Conservation (phyloP, 768 basidiomycete species). For the Hygrocybe coccinea region DNA sequence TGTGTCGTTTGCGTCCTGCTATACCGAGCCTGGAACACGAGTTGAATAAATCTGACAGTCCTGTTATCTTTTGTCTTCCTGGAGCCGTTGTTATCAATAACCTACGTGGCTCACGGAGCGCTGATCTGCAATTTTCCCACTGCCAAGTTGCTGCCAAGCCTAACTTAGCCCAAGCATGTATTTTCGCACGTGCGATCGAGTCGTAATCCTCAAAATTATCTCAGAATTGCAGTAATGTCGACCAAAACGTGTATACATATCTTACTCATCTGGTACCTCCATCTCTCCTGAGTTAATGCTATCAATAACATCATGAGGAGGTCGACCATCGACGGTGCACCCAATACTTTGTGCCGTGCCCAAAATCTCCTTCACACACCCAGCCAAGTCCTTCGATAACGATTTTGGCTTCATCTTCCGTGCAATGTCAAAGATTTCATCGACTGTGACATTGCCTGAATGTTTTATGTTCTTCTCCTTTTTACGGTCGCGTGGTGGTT, state of each 20-base stretch:
- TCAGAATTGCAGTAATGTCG: slow-evolving; percentile 16
- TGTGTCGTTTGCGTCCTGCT: too few relatives aligned
- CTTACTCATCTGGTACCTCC: slow-evolving; percentile 84
- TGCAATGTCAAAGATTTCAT: slow-evolving; percentile 93
- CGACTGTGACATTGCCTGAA: slow-evolving; percentile 86
- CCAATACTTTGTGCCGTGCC: slow-evolving; percentile 96
- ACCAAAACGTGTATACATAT: slow-evolving; percentile 26
- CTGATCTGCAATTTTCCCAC: too few relatives aligned
- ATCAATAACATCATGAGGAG: slow-evolving; percentile 91
- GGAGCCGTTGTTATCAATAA: too few relatives aligned
- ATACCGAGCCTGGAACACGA: too few relatives aligned
- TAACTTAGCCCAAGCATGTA: too few relatives aligned
- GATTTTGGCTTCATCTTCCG: slow-evolving; percentile 95
- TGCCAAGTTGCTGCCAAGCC: too few relatives aligned
- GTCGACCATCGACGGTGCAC: slow-evolving; percentile 91
- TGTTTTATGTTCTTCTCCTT: slow-evolving; percentile 99
- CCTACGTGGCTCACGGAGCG: too few relatives aligned
- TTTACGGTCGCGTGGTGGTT: slow-evolving; percentile 98
- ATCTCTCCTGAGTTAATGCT: slow-evolving; percentile 79
- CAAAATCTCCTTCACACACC: slow-evolving; percentile 94
- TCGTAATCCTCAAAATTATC: too few relatives aligned
- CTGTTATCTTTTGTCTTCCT: too few relatives aligned
- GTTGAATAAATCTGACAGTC: too few relatives aligned
- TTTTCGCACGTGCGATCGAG: too few relatives aligned
- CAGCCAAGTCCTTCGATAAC: slow-evolving; percentile 84